phyloP scores from a whole-genome alignment of 148 eudicot species.

The Cornus controversa region DNA sequence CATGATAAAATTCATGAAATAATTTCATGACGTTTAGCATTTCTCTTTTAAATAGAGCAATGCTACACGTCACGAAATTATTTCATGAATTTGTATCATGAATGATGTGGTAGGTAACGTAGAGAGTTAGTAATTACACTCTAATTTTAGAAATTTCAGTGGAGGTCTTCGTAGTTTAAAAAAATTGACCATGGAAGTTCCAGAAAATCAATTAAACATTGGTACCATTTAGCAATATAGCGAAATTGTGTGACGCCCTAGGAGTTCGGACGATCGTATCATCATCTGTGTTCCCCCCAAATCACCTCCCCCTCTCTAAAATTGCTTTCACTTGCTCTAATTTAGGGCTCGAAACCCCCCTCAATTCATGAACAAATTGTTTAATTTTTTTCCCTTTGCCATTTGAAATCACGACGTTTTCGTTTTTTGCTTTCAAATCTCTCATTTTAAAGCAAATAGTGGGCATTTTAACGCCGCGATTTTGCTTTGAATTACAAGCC shows the following conservation, averaged over 20 bases:
- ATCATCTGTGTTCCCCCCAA: neutral
- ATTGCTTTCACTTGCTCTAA: neutral
- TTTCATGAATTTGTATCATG: too few relatives aligned
- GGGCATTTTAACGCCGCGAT: conserved; percentile 13
- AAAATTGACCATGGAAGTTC: neutral
- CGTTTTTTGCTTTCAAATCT: conserved; percentile 3
- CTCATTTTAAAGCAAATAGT: conserved; percentile 8
- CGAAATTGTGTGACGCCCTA: neutral
- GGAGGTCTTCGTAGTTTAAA: neutral
- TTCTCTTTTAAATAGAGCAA: too few relatives aligned
- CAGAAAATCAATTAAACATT: neutral
- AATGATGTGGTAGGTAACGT: too few relatives aligned
- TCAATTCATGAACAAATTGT: neutral
- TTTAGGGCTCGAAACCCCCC: neutral
- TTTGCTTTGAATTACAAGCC: neutral
- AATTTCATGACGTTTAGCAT: too few relatives aligned
- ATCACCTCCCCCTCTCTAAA: neutral
- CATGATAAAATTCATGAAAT: too few relatives aligned
- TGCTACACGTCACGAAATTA: too few relatives aligned
- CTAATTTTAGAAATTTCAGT: neutral
- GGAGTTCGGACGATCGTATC: conserved; percentile 4
- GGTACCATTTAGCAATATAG: neutral
- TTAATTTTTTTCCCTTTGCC: neutral
- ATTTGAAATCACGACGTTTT: neutral
- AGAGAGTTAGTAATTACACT: too few relatives aligned